These are phyloP conservation scores for Echeveria elegans DNA, from an alignment of 164 flowering plant genomes.

Conservation along the genomic window DNA sequence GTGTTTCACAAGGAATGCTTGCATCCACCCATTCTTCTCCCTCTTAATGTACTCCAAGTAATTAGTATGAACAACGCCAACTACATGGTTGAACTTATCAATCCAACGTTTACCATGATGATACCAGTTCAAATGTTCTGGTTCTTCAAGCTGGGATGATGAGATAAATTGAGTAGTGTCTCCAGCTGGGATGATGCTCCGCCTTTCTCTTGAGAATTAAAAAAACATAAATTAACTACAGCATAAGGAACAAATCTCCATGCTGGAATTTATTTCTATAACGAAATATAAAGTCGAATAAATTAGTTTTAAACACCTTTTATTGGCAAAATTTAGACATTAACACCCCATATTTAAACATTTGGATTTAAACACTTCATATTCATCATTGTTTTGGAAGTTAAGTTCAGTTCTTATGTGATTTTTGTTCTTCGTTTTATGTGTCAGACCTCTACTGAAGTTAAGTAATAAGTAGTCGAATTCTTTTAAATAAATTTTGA, in stretches of 20 bases:
- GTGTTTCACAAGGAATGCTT: constrained; percentile 76
- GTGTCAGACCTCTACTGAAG: too few species aligned
- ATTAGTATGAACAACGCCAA: constrained; percentile 76
- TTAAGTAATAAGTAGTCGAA: too few species aligned
- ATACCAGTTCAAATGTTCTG: constrained; percentile 79
- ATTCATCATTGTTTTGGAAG: too few species aligned
- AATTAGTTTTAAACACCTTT: too few species aligned
- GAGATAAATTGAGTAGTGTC: constrained; percentile 73
- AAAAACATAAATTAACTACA: constrained; percentile 13
- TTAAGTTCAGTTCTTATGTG: too few species aligned
- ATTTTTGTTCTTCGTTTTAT: too few species aligned
- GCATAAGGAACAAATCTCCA: background rate
- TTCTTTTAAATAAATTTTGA: too few species aligned
- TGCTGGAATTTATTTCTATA: background rate
- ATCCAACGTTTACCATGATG: constrained; percentile 85
- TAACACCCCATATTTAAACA: too few species aligned
- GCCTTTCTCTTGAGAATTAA: constrained; percentile 64
- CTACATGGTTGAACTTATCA: constrained; percentile 77
- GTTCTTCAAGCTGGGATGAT: constrained; percentile 74
- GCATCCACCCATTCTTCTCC: constrained; percentile 71
- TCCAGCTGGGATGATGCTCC: constrained; percentile 75
- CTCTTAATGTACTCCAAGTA: constrained; percentile 76
- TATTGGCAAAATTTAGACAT: too few species aligned
- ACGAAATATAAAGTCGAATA: background rate
- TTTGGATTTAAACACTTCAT: too few species aligned